Evolutionary conservation across 2,329 filamentous ascomycete genomes (phyloP), one percentile per base, ranked within the genome.

Genomic region (Colletotrichum truncatum): DNA sequence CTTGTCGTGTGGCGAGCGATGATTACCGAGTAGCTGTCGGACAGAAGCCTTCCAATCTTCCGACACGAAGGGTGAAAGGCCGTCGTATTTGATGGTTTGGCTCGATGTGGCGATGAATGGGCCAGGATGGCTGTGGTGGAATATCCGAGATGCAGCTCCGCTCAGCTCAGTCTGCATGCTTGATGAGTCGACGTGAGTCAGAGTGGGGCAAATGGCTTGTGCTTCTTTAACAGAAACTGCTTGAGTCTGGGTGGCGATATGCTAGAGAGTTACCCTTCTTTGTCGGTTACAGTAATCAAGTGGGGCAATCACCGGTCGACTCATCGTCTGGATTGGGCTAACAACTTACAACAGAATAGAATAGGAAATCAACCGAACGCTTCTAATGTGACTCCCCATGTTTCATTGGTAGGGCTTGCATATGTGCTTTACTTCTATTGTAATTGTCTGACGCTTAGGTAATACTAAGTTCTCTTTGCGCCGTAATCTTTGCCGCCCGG

Each of bases 121-220:
- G 18, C 18, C 53, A 54, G 41, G 36, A 36, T 45, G 52, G 57
- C 25, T 38, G 51, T 51, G 14, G 36, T 63, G 56, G 57, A 36
- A 64, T 61, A 34, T 49, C 61, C 48, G 61, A 41, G 30, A 25
- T 25, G 38, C 25, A 58, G 53, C n/a, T 54, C 38, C 39, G 41
- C 32, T 32, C 21, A 18, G 51, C 12, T 16, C 34, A 18, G 28
- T 5, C 10, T 41, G 9, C 23, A 59, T 51, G 23, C 32, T n/a
- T n/a, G 38, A 30, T 65, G 36, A 62, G 62, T 65, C 62, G 57
- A 65, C 41, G 18, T 64, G 60, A 64, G 36, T 64, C 60, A 64
- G 46, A 21, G 34, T 55, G 57, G 39, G 49, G 39, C 56, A 9
- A 4, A 23, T 18, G 28, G n/a, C n/a, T 18, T 4, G 41, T 28